Evolutionary conservation across 306 rosid genomes (phyloP).

Genomic region (Acacia acuminata): DNA sequence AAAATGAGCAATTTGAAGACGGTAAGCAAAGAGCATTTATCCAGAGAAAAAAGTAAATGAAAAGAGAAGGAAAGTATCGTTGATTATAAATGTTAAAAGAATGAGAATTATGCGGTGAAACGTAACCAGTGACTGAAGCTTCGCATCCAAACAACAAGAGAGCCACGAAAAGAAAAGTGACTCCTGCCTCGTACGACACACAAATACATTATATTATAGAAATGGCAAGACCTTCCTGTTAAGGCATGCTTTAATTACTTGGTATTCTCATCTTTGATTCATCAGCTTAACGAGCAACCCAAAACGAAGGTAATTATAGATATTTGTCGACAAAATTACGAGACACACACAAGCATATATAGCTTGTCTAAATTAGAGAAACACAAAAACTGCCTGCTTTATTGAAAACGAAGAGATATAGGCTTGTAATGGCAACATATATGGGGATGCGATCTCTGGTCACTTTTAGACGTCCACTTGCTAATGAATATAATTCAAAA

Average conservation of each 20-base stretch:
- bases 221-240: slow-evolving; percentile 13
- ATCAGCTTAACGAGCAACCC: background rate
- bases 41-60: background rate
- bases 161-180: background rate
- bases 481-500: background rate
- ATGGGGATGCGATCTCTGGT: no score
- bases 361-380: background rate
- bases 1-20: background rate
- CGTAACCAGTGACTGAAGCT: slow-evolving; percentile 13
- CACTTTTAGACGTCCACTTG: background rate
- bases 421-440: background rate
- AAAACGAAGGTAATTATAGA: background rate
- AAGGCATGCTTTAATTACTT: slow-evolving; percentile 13
- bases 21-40: background rate
- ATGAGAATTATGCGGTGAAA: slow-evolving; percentile 31
- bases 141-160: slow-evolving; percentile 27
- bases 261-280: slow-evolving; percentile 8
- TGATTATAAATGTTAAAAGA: slow-evolving; percentile 34
- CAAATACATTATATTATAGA: background rate
- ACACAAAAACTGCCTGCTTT: background rate
- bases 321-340: background rate
- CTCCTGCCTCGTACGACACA: background rate
- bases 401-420: background rate
- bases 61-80: slow-evolving; percentile 24
- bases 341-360: background rate